Evolutionary conservation across 2,329 filamentous ascomycete genomes (phyloP).

Genomic region (Juglanconis juglandina): DNA sequence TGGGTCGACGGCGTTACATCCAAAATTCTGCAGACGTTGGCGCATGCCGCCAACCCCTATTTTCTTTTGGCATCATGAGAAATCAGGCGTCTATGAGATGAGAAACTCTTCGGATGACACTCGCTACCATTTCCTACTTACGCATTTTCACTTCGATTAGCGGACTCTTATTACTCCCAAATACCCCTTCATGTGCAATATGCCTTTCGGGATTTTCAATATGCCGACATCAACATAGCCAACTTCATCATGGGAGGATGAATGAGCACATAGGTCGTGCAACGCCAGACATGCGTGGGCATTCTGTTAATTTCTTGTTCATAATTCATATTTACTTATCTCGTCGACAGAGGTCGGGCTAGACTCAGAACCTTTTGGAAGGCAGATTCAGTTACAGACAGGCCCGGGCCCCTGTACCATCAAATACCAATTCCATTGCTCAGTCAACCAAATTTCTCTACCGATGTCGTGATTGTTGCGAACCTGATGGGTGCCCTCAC

Average conservation of each 20-base stretch:
- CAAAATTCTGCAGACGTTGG: conserved; percentile 2
- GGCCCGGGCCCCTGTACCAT: conserved; percentile 2
- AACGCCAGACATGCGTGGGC: conserved; percentile 11
- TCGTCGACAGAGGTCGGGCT: not conserved
- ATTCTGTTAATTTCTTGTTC: conserved; percentile 17
- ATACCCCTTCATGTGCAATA: conserved; percentile 7
- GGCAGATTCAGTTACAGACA: not conserved
- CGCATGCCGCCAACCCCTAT: not conserved
- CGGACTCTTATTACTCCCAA: conserved; percentile 1
- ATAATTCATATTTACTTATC: conserved; percentile 16
- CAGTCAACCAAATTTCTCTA: not conserved
- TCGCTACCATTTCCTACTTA: conserved; percentile 9
- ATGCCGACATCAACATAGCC: conserved; percentile 3
- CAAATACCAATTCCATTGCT: conserved; percentile 12
- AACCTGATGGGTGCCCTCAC: not conserved
- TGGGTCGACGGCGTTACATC: not conserved
- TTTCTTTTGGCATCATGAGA: conserved; percentile 6
- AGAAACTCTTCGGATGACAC: conserved; percentile 12
- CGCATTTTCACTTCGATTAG: not conserved
- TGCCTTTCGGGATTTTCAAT: conserved; percentile 1
- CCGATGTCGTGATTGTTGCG: not conserved
- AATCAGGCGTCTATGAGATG: conserved; percentile 15
- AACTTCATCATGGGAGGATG: conserved; percentile 4
- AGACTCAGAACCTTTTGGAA: conserved; percentile 2
- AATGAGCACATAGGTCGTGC: conserved; percentile 4